Base-by-base conservation (phyloP, 805 yeast species). In the Sporopachydermia lactativora region DNA sequence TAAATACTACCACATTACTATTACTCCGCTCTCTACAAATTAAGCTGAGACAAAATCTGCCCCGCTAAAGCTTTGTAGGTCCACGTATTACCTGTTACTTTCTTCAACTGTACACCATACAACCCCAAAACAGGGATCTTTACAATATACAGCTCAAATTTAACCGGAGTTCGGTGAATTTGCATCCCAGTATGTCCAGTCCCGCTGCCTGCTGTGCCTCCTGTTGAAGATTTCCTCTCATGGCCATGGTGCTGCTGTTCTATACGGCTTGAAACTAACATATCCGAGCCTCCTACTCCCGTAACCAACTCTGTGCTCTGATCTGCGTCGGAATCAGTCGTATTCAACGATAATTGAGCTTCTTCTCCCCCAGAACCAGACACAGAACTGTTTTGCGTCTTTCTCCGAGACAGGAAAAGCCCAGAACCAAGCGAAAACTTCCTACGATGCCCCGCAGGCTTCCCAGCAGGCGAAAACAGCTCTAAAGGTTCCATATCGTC, bases 61-160 rank as follows among this genome's bases (percentile, higher is more conserved):
- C 89, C 77, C 2, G 96, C 96, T 53, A 88, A 66, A 5, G 86
- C 78, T 64, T 89, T 88, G 62, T 88, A 88, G 62, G 81, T 74
- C 96, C 96, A 88, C 1, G 95, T 84, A 57, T 89, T 86, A 52
- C 97, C 97, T 43, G 82, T 71, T 19, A 88, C 70, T 57, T 88
- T 88, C 68, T 89, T 89, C 65, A 88, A 86, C 58, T 89, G 96
- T 38, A 88, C 88, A 59, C 97, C 97, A 48, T 81, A 86, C 44
- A 89, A 66, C 3, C 94, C 85, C 41, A 88, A 81, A 48, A 88
- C 69, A 37, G 95, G 95, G 38, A 88, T 94, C 56, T 86, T 86
- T 35, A 88, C 96, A 47, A 88, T 77, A 56, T 82, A 86, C 46
- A 89, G 82, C 55, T 89, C 96, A 59, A 88, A 88, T 52, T 81